Base-by-base conservation (phyloP, 2,329 filamentous ascomycete species). In the Macrophomina phaseolina region DNA sequence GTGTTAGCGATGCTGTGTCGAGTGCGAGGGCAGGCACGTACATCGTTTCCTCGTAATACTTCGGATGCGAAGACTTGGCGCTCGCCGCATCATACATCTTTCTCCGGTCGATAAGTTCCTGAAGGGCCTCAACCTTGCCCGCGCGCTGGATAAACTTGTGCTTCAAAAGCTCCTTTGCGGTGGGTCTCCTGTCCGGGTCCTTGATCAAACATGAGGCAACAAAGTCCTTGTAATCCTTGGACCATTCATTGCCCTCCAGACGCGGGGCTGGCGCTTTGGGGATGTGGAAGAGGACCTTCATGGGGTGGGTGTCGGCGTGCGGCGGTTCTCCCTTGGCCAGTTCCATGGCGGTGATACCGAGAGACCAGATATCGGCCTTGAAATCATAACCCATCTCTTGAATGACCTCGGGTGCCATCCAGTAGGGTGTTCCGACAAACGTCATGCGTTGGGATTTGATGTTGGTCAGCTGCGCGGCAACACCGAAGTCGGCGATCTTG, bases 391-490 rank as follows among this genome's bases (percentile, higher is more conserved):
- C 94, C 66, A 93, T 95, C 79, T 98, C 94, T 80, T 97, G 97
- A 77, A 98, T 98, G 62, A 98, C 94, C 81, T 98, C 94, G 7
- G 94, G 94, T 1, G 95, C 94, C 94, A 98, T 98, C 95, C 95
- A 98, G 78, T 97, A 98, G 0, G 95, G 95, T 0, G 94, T 98
- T 23, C 95, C 95, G 23, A 99, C 95, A 75, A 99, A 98, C 0
- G 95, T 99, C 79, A 98, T 94, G 65, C 95, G 89, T 78, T 97
- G 93, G 2, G 94, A 97, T 80, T 97, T 97, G 81, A 98, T 97
- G 76, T 97, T 97, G 68, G 93, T 97, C 73, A 99, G 85, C 78
- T 99, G 95, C 36, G 95, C 94, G 7, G 95, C 95, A 49, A 99
- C 95, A 68, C 95, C 95, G 76, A 99, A 99, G 80, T 99, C 94